Evolutionary conservation across 768 basidiomycete species (phyloP), one percentile per base, ranked within the genome.

Genomic region (Pleurotus djamor): DNA sequence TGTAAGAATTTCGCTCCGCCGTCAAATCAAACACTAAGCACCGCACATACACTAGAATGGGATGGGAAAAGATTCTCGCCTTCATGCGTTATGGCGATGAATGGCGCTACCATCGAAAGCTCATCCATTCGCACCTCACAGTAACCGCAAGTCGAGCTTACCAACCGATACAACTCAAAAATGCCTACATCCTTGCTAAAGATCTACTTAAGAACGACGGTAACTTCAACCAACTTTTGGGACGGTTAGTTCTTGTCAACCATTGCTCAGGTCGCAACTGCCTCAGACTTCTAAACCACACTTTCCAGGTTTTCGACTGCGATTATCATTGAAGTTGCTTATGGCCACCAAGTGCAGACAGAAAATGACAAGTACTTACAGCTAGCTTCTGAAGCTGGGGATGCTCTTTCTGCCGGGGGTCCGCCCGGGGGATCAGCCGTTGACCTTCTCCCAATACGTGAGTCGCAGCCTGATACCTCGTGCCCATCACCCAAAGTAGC

Each of bases 381-480:
- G 44, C 60, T 64, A 6, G 61, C 62, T n/a, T 61, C 63, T 51
- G 60, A 68, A 49, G 44, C 45, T 45, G 58, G 63, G 12, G 5
- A 50, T 44, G 48, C 60, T 44, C 51, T 60, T 28, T 58, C 54
- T 51, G 32, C 63, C 43, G 21, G 58, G 8, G 67, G 65, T 12
- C 57, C 58, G 9, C 64, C 62, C 6, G 68, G 67, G 2, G 48
- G 34, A 16, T 67, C 65, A 1, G 57, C 59, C 10, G 54, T 69
- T 8, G 68, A 70, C 59, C 17, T 68, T 10, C 65, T 72, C 35
- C 69, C 69, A 1, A 55, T 67, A 17, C 60, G 66, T 68, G 43
- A 61, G 66, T 65, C 12, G 38, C n/a, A n/a, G n/a, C n/a, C n/a
- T 41, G 9, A 41, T 41, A 41, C 3, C 38, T 41, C n/a, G 38